Base-by-base conservation (phyloP, 805 yeast genomes). In the Kuraishia piskuri region DNA sequence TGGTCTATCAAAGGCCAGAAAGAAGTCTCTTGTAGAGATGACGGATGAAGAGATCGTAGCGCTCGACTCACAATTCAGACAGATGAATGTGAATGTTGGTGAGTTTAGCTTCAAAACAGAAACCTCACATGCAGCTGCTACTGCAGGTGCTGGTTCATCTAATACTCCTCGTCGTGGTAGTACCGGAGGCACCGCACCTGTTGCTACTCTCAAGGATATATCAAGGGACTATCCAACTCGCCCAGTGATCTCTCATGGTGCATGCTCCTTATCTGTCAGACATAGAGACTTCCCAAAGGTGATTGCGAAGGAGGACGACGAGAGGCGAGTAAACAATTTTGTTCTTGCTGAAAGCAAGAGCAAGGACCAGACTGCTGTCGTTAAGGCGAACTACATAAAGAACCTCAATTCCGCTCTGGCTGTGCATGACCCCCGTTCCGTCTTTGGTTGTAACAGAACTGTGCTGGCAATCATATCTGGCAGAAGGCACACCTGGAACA, bases 401-500 rank as follows among this genome's bases (percentile, higher is more conserved):
- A 52, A 46, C 21, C 45, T 52, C n/a, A 48, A 48, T 46, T n/a
- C 36, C 3, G 17, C 31, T 9, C n/a, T 48, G 22, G 50, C 51
- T 20, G 23, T 22, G 7, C 14, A 14, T 7, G 22, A 45, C 14
- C 54, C 48, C 14, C 31, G 44, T 20, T 10, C 10, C 20, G 2
- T 20, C 25, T 21, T 22, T 14, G 21, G 25, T 17, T 14, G 22
- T 31, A 23, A 26, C n/a, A 67, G 86, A 57, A 73, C 75, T 2
- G 69, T 83, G 3, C 57, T 86, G 55, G 78, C 83, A 14, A 80
- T 84, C 59, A 73, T 88, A 46, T 74, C 83, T 53, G 89, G 86
- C 4, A 71, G 88, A 54, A 73, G 71, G 49, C 87, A 84, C 65
- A 84, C 94, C 0, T 83, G 91, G 87, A 85, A 82, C 25, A 81